A percentile compares a stretch with the other conserved stretches of the same genome.
Conservation (phyloP, 2,329 filamentous ascomycete genomes). For the Fusarium foetens region DNA sequence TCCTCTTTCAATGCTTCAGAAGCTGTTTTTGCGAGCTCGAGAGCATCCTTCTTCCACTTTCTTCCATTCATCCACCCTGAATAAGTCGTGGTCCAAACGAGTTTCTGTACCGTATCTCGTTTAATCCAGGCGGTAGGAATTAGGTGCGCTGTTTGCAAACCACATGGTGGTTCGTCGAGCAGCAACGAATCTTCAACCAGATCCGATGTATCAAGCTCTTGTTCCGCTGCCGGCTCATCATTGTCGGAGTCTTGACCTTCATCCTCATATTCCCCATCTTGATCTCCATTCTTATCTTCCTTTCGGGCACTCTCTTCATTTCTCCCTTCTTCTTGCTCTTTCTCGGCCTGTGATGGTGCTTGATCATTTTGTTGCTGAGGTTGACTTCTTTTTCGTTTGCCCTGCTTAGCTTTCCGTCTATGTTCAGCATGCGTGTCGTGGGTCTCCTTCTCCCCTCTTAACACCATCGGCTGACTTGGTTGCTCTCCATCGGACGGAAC, state of each 20-base stretch:
- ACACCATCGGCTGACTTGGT: neutral
- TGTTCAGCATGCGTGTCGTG: neutral
- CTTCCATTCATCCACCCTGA: slow-evolving; percentile 27
- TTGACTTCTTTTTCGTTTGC: neutral
- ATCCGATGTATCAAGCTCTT: neutral
- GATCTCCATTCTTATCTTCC: neutral
- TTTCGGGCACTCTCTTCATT: neutral
- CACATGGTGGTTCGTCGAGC: slow-evolving; percentile 20
- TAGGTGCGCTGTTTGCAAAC: neutral
- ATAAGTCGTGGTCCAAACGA: slow-evolving; percentile 12
- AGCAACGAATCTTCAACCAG: slow-evolving; percentile 34
- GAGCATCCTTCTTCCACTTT: slow-evolving; percentile 24
- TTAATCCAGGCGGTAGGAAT: slow-evolving; percentile 10
- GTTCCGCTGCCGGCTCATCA: neutral
- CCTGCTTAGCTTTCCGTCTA: neutral
- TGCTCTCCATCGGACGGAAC: neutral
- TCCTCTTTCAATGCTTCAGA: neutral
- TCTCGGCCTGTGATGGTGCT: neutral
- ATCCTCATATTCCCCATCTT: neutral
- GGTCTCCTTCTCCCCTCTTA: neutral
- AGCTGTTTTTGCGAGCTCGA: neutral
- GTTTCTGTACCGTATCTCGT: slow-evolving; percentile 3
- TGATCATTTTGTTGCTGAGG: neutral
- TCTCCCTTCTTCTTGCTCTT: neutral
- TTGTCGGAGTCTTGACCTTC: neutral